Evolutionary conservation across 140 eudicot genomes (phyloP).

Genomic region (Erigeron philadelphicus): DNA sequence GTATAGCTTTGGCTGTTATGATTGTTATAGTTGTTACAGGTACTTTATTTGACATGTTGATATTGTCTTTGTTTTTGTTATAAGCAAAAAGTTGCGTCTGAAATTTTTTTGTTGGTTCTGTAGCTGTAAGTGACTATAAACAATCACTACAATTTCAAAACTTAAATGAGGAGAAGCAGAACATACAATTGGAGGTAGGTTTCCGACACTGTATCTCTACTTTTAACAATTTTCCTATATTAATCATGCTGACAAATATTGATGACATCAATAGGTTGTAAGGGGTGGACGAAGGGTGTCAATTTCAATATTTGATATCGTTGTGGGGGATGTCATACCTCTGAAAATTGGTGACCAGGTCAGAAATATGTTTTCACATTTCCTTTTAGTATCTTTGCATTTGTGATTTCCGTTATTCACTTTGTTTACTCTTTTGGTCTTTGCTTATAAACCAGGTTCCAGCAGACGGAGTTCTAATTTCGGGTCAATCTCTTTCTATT

Average conservation of each 20-base stretch:
- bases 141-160: conserved; percentile 88
- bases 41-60: conserved; percentile 21
- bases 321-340: conserved; percentile 92
- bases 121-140: conserved; percentile 83
- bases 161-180: conserved; percentile 84
- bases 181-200: conserved; percentile 83
- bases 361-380: not conserved
- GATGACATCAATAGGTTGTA: conserved; percentile 44
- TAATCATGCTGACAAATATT: conserved; percentile 13
- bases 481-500: conserved; percentile 85
- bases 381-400: conserved; percentile 8
- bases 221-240: not conserved
- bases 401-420: conserved; percentile 22
- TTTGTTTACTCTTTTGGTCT: conserved; percentile 16
- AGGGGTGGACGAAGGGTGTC: conserved; percentile 77
- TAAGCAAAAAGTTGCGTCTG: not conserved
- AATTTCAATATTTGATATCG: conserved; percentile 82
- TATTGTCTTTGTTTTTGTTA: not conserved
- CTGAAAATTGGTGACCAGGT: conserved; percentile 99
- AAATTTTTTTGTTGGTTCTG: conserved; percentile 19
- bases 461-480: conserved; percentile 80
- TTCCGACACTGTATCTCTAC: not conserved
- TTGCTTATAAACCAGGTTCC: conserved; percentile 54
- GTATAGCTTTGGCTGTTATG: conserved; percentile 84
- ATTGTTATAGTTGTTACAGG: conserved; percentile 85